These are phyloP conservation scores for California macrophylla DNA, from an alignment of 441 rosid species.

Conservation along the genomic window DNA sequence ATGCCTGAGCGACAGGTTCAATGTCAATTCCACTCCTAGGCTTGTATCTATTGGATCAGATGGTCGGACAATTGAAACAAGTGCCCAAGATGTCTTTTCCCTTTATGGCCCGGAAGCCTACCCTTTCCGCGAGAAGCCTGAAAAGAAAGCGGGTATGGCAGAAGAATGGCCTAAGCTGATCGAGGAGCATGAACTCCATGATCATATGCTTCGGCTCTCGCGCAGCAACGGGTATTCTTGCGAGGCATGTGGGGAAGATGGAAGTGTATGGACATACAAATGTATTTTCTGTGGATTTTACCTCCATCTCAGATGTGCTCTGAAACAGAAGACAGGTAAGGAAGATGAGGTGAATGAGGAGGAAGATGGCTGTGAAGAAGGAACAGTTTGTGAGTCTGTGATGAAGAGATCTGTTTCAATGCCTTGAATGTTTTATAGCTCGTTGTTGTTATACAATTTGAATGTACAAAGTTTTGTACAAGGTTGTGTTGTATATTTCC, in stretches of 20 bases:
- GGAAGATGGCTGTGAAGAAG: neutral
- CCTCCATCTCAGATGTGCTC: slow-evolving; percentile 27
- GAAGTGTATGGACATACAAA: slow-evolving; percentile 15
- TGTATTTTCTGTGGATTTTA: slow-evolving; percentile 22
- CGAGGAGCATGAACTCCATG: slow-evolving; percentile 20
- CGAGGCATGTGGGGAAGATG: slow-evolving; percentile 16
- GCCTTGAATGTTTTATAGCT: neutral
- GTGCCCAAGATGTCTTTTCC: neutral
- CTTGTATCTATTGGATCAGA: slow-evolving; percentile 28
- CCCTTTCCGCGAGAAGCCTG: neutral
- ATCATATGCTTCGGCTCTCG: slow-evolving; percentile 19
- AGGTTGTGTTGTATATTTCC: too few species aligned
- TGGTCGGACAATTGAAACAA: slow-evolving; percentile 16
- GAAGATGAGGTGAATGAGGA: neutral
- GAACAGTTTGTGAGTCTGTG: neutral
- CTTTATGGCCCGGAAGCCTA: neutral
- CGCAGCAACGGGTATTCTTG: slow-evolving; percentile 16
- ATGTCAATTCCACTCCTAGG: slow-evolving; percentile 23
- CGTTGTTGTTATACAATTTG: too few species aligned
- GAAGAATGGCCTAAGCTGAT: slow-evolving; percentile 27
- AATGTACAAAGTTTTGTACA: too few species aligned
- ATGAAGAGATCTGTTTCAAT: slow-evolving; percentile 11
- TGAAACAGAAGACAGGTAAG: slow-evolving; percentile 7
- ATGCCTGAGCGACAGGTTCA: slow-evolving; percentile 20
- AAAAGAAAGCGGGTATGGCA: neutral